Evolutionary conservation across 2,329 filamentous ascomycete genomes (phyloP), one percentile per base, ranked within the genome.

Genomic region (Ceratocystiopsis brevicomis): DNA sequence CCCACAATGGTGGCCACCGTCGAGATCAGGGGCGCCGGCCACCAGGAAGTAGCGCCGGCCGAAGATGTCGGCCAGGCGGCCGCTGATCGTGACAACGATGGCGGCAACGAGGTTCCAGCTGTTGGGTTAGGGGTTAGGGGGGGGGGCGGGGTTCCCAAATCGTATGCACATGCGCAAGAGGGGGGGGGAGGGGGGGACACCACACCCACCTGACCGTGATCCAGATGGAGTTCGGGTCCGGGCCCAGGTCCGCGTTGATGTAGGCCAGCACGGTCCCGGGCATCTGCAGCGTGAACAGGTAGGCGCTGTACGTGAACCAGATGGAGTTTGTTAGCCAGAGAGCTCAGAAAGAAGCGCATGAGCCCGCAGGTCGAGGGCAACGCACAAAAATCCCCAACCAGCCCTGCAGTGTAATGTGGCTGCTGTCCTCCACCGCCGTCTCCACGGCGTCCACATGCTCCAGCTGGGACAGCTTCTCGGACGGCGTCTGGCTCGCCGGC

Each of bases 21-120:
- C 12, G 15, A 11, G n/a, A 37, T 10, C n/a, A 2, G 25, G 1
- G 33, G 33, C 16, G 4, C 40, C 40, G n/a, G 34, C 6, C 12
- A 37, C 4, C 34, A 41, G 16, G 15, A 41, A 41, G 6, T 25
- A 36, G 18, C 40, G 40, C 18, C 40, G 40, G 18, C 40, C 40
- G 13, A 37, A 41, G 33, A 41, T 41, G 18, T 41, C 40, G 15
- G 15, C 16, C 19, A 41, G 40, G 2, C 40, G 40, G 14, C 40
- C 40, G 21, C 33, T n/a, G 15, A 37, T 55, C 55, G 43, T 25
- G 1, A 42, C 40, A 5, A 42, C 49, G 40, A 42, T 50, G 48
- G 16, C 45, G 48, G 18, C 53, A 50, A 4, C 58, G 47, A 17
- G 51, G 52, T 30, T 57, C 53, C 35, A 58, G 37, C 37, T 51